phyloP scores from a whole-genome alignment of 805 yeast genomes.

The Saccharomycopsis babjevae region DNA sequence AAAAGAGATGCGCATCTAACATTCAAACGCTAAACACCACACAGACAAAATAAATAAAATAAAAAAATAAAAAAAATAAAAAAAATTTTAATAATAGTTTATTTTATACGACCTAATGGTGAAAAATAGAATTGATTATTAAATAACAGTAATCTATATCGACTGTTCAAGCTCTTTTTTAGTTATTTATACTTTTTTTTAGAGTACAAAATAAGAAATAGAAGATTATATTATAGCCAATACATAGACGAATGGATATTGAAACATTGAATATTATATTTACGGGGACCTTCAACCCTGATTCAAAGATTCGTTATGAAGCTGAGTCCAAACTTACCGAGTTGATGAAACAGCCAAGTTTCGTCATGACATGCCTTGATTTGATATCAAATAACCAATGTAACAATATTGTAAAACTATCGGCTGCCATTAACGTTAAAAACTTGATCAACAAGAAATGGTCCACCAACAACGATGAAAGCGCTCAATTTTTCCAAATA shows the following conservation, averaged over 20 bases:
- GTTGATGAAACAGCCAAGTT: slow-evolving; percentile 43
- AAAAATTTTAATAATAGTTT: too few species aligned
- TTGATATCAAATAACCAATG: slow-evolving; percentile 46
- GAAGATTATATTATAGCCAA: not conserved
- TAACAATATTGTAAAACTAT: slow-evolving; percentile 43
- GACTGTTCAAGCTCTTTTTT: too few species aligned
- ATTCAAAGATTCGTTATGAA: slow-evolving; percentile 45
- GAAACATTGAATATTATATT: slow-evolving; percentile 62
- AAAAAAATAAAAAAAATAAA: too few species aligned
- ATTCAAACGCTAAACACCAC: too few species aligned
- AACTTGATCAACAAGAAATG: slow-evolving; percentile 61
- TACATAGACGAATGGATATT: slow-evolving; percentile 48
- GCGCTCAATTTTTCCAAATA: slow-evolving; percentile 19
- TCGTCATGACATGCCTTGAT: slow-evolving; percentile 74
- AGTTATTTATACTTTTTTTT: not conserved
- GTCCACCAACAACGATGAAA: slow-evolving; percentile 28
- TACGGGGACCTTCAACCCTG: slow-evolving; percentile 65
- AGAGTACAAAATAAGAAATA: not conserved
- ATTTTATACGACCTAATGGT: too few species aligned
- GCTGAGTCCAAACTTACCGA: slow-evolving; percentile 55
- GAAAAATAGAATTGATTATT: too few species aligned
- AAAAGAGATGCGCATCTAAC: too few species aligned
- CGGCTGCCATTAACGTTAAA: slow-evolving; percentile 78
- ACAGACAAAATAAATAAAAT: too few species aligned
- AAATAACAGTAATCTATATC: too few species aligned